Evolutionary conservation across 2,329 filamentous ascomycete species (phyloP).

Genomic region (Cladophialophora carrionii): DNA sequence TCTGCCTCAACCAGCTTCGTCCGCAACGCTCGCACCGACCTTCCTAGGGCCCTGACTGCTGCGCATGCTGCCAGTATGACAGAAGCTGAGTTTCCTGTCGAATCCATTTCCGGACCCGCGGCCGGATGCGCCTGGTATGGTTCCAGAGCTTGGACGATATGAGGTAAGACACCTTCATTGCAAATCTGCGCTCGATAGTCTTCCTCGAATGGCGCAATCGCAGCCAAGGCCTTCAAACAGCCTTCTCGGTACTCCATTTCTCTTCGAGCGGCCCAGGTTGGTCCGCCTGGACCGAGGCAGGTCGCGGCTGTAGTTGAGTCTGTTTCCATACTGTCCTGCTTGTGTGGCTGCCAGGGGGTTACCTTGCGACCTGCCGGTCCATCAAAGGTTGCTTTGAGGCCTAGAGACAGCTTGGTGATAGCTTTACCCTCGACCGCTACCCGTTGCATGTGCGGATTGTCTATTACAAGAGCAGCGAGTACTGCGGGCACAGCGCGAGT

Average conservation of each 20-base stretch:
- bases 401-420: conserved; percentile 64
- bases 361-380: conserved; percentile 52
- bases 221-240: conserved; percentile 76
- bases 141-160: conserved; percentile 80
- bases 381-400: conserved; percentile 70
- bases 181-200: conserved; percentile 81
- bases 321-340: conserved; percentile 13
- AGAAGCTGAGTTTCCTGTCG: conserved; percentile 71
- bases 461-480: conserved; percentile 75
- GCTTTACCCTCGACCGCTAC: conserved; percentile 73
- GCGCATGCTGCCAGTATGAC: conserved; percentile 87
- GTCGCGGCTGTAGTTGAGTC: conserved; percentile 10
- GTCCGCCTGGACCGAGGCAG: conserved; percentile 51
- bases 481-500: conserved; percentile 68
- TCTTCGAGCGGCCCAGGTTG: conserved; percentile 65
- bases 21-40: conserved; percentile 80
- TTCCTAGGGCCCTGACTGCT: conserved; percentile 76
- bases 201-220: conserved; percentile 79
- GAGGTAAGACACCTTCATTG: conserved; percentile 76
- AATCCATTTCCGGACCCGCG: conserved; percentile 10
- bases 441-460: conserved; percentile 78
- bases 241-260: conserved; percentile 76
- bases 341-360: conserved; percentile 35
- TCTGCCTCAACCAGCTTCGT: conserved; percentile 86
- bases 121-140: conserved; percentile 49